Conservation (phyloP, 108 stramenopile species). For the Mediolabrus comicus region DNA sequence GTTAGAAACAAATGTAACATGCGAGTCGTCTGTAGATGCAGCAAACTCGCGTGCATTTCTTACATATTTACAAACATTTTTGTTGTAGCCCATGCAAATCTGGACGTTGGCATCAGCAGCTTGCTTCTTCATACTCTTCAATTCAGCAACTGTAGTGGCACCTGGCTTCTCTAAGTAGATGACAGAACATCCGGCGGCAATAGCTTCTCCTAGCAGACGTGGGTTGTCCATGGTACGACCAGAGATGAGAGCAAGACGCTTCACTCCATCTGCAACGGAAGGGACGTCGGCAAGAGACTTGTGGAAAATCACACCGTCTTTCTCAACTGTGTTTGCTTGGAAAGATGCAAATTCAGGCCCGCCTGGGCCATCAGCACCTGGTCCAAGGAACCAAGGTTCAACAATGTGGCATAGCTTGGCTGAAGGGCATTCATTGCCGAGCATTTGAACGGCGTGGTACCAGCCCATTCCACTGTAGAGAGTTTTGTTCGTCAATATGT, state of each 20-base stretch:
- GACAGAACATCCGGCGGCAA: constrained; percentile 61
- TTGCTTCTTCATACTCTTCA: constrained; percentile 77
- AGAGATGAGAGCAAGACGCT: constrained; percentile 81
- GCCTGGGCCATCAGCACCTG: constrained; percentile 75
- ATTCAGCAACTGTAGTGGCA: constrained; percentile 83
- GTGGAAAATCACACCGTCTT: constrained; percentile 76
- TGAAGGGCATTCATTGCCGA: constrained; percentile 75
- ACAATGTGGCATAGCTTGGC: constrained; percentile 82
- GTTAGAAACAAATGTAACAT: constrained; percentile 90
- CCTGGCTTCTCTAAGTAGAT: constrained; percentile 93
- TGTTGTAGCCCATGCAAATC: constrained; percentile 95
- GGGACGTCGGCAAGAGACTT: constrained; percentile 72
- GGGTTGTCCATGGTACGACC: constrained; percentile 92
- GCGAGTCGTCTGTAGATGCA: constrained; percentile 51
- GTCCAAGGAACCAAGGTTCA: constrained; percentile 91
- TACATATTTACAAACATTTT: constrained; percentile 93
- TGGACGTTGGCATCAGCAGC: constrained; percentile 67
- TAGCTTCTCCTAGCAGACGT: constrained; percentile 68
- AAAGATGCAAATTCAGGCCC: constrained; percentile 83
- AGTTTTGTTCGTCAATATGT: too few species aligned
- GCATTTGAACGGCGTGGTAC: constrained; percentile 90
- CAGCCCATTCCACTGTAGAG: constrained; percentile 69
- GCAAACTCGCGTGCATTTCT: constrained; percentile 76
- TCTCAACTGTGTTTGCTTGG: constrained; percentile 48
- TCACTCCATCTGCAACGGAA: constrained; percentile 62